Base-by-base conservation (phyloP, 305 asterid species). In the Fraxinus dipetala region DNA sequence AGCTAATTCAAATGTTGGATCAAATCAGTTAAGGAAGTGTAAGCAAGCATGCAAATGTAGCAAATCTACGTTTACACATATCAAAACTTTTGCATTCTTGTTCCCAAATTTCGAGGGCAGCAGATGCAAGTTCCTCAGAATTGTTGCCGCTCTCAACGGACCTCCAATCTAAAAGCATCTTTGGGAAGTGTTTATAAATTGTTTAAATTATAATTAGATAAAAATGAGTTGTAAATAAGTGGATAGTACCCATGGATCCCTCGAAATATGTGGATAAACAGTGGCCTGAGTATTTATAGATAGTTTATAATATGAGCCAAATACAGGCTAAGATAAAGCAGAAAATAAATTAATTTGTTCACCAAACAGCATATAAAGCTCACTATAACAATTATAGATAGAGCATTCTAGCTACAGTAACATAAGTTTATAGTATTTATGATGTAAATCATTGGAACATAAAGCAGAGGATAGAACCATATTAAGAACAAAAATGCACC, bases 1-100 rank as follows among this genome's bases (percentile, higher is more conserved):
- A 28, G 77, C 34, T 43, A 38, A 79, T 63, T 80, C 61, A 70
- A 83, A 73, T 76, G 34, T 35, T 26, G 73, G 74, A 83, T 63
- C 65, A 24, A 51, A 43, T 82, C 75, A 48, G 73, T 72, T 32
- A 74, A 70, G 75, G 73, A 82, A 43, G 54, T 45, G 54, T 13
- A 11, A 45, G 54, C 54, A 45, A 10, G 51, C 51, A 40, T 2
- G 51, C 14, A 40, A 45, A 45, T 45, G 54, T 45, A 45, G 45
- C 54, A 45, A 45, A 11, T 45, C n/a, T 45, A 45, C 0, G 54
- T 13, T 38, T 38, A 7, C 3, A 9, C 13, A 2, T 2, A 45
- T 45, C 54, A 45, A 45, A 45, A 11, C 54, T 45, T 13, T 45
- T 11, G n/a, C 54, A 45, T 45, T 38, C 13, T 38, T 38, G 45